phyloP scores from a whole-genome alignment of 352 stramenopile species.

The Blastocystis sp. region DNA sequence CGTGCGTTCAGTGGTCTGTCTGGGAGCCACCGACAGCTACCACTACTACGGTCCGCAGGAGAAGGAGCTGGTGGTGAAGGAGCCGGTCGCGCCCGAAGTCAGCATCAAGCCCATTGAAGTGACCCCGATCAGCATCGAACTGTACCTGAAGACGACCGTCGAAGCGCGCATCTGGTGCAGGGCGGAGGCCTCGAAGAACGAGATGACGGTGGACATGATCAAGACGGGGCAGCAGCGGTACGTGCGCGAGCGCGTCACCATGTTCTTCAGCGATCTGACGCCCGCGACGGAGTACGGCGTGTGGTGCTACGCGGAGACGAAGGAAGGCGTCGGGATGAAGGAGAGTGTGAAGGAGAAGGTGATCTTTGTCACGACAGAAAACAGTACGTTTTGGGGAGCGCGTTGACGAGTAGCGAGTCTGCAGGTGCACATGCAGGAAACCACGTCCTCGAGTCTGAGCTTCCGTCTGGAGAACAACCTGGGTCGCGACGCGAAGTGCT shows the following conservation, averaged over 20 bases:
- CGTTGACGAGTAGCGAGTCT: not conserved
- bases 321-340: slow-evolving; percentile 2
- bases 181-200: not conserved
- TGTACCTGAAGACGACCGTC: slow-evolving; percentile 29
- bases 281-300: slow-evolving; percentile 28
- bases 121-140: slow-evolving; percentile 25
- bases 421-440: not conserved
- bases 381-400: not conserved
- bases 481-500: slow-evolving; percentile 3
- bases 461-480: slow-evolving; percentile 40
- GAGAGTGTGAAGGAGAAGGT: not conserved
- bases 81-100: not conserved
- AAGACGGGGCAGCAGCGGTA: slow-evolving; percentile 7
- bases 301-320: slow-evolving; percentile 54
- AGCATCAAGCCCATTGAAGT: slow-evolving; percentile 4
- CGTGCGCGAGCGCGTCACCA: slow-evolving; percentile 5
- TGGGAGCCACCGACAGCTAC: not conserved
- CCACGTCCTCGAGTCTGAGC: not conserved
- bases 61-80: not conserved
- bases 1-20: not conserved
- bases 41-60: slow-evolving; percentile 35
- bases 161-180: slow-evolving; percentile 34
- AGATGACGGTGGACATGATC: slow-evolving; percentile 3
- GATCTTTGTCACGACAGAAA: not conserved
- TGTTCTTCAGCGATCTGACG: slow-evolving; percentile 34